Evolutionary conservation across 108 stramenopile species (phyloP), one percentile per base, ranked within the genome.

Genomic region (Licmophora abbreviata): DNA sequence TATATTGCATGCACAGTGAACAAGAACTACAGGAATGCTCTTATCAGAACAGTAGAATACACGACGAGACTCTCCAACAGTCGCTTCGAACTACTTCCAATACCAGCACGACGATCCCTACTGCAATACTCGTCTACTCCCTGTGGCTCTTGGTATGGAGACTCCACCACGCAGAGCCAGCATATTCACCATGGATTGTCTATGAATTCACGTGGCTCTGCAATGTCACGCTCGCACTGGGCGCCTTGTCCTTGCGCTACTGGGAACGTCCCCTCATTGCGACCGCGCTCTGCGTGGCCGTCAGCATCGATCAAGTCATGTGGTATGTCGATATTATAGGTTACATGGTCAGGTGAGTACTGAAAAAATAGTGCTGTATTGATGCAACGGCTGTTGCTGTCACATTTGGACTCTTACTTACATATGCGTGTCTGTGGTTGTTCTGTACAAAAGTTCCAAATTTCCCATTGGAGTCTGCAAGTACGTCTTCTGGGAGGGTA

Each of bases 161-260:
- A 51, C 56, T 75, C 2, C 57, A 41, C 38, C 17, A 54, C 23
- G 52, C 58, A n/a, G n/a, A n/a, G 3, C 54, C 54, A 17, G 29
- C 44, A 25, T 48, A 54, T 29, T 73, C 58, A 44, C 41, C 61
- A 33, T 58, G 51, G 7, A 63, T 86, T 8, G 26, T 76, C 27
- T 76, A 78, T 29, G 87, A 84, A 66, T 67, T 65, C 25, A 81
- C 79, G 8, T 88, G 83, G 73, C 48, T 82, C 14, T 88, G 87
- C 51, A 79, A 77, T 32, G 67, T 61, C 3, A 84, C 80, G 12
- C 49, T 88, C 29, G 33, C 75, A 8, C 41, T 77, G 17, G 69
- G 68, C 4, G 61, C 63, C n/a, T 15, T 82, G 18, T 58, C 66
- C 22, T 72, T 80, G 46, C 14, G 59, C 7, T 66, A 38, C 21